Evolutionary conservation across 768 basidiomycete species (phyloP).

Genomic region (Dioszegia hungarica): DNA sequence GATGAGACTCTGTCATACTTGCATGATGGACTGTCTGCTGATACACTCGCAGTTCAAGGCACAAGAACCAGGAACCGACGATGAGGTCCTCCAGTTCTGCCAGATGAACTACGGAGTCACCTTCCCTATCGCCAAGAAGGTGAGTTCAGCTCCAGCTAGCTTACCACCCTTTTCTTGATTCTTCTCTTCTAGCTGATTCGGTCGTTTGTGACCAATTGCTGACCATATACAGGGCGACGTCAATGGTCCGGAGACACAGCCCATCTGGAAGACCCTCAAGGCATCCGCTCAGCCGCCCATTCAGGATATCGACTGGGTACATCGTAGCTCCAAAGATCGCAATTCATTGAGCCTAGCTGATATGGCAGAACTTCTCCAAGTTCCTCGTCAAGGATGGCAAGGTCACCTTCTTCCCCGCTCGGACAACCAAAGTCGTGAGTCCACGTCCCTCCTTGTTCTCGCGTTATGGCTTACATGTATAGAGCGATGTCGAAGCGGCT

Average conservation of each 20-base stretch:
- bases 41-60: slow-evolving; percentile 39
- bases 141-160: too few species aligned
- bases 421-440: slow-evolving; percentile 44
- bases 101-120: slow-evolving; percentile 49
- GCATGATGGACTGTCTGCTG: too few species aligned
- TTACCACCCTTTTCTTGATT: too few species aligned
- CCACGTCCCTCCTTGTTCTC: neutral
- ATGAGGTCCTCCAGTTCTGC: slow-evolving; percentile 47
- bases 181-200: neutral
- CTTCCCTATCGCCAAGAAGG: slow-evolving; percentile 49
- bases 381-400: slow-evolving; percentile 46
- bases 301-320: slow-evolving; percentile 46
- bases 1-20: too few species aligned
- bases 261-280: slow-evolving; percentile 48
- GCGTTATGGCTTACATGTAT: neutral
- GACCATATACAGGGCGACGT: slow-evolving; percentile 37
- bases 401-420: slow-evolving; percentile 45
- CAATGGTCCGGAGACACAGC: slow-evolving; percentile 47
- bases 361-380: slow-evolving; percentile 37
- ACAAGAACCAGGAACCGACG: slow-evolving; percentile 49
- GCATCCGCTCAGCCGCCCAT: slow-evolving; percentile 40
- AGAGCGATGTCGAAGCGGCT: slow-evolving; percentile 16
- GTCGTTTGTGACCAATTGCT: neutral
- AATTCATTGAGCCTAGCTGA: slow-evolving; percentile 2
- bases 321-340: neutral